Base-by-base conservation (phyloP, 2,329 filamentous ascomycete species). In the Epichloe scottii region DNA sequence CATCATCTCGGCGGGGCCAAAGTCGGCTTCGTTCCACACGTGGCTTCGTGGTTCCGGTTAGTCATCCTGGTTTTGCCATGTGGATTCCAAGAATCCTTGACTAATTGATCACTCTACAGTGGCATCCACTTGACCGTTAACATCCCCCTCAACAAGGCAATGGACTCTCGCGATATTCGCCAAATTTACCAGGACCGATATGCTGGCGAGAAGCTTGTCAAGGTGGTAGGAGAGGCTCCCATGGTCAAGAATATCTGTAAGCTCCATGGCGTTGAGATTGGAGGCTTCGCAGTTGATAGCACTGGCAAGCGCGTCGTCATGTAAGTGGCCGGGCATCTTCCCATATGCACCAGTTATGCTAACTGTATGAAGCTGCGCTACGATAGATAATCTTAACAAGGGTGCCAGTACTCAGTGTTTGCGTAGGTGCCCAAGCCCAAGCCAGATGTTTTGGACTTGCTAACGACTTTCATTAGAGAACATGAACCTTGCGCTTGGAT, bases 111-210 rank as follows among this genome's bases (percentile, higher is more conserved):
- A 15, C 14, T 30, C 7, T 14, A n/a, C 33, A 85, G 94, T 64
- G 91, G 91, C 56, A 97, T 97, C 59, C 83, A 88, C 64, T 87
- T 90, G 69, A 91, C 89, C 39, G 90, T 97, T 68, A 89, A 82
- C 63, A 87, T 97, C 47, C 91, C 91, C 12, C 76, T 98, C 8
- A 85, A 85, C 63, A 78, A 91, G 68, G 78, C 81, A 54, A 94
- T 97, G 87, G 87, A 82, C 3, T 90, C 87, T 41, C 85, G 93
- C 49, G 90, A 97, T 65, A 89, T 98, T 59, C 82, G 93, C 55
- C 88, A 95, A 63, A 74, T 97, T 53, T 98, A 95, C 75, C 91
- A 97, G 70, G 91, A 97, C 61, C 81, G 91, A 23, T 98, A 95
- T 63, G 91, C 91, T 5, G 90, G 90, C 48, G 93, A 97, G 77